Conservation (phyloP, 495 filamentous ascomycete species). For the Choiromyces venosus region DNA sequence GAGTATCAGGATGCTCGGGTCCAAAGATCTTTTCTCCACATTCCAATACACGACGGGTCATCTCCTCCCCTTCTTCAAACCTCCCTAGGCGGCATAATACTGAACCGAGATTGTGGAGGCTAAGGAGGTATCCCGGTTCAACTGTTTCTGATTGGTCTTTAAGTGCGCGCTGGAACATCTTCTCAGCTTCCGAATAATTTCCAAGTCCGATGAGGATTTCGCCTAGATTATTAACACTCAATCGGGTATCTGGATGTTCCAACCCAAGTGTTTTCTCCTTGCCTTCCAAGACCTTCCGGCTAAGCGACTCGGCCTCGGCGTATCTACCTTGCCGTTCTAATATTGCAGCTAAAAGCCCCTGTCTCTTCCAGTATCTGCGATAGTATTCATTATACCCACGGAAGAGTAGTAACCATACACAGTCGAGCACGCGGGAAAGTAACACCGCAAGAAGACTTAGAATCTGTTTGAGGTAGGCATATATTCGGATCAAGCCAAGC, state of each 20-base stretch:
- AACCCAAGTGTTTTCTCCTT: constrained; percentile 10
- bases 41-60: constrained; percentile 24
- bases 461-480: background rate
- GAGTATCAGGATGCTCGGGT: constrained; percentile 19
- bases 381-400: background rate
- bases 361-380: background rate
- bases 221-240: constrained; percentile 23
- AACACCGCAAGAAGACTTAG: background rate
- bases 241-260: constrained; percentile 18
- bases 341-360: constrained; percentile 7
- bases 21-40: constrained; percentile 28
- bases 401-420: background rate
- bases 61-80: constrained; percentile 34
- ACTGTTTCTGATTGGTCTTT: background rate
- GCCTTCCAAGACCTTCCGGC: constrained; percentile 13
- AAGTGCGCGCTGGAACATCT: constrained; percentile 11
- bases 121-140: background rate
- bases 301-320: constrained; percentile 30
- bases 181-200: constrained; percentile 15
- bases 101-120: constrained; percentile 7
- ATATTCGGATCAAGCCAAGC: background rate
- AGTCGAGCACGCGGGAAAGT: background rate
- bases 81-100: constrained; percentile 21
- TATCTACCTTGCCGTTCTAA: constrained; percentile 38
- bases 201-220: constrained; percentile 1